Base-by-base conservation (phyloP, 495 filamentous ascomycete species). In the Podospora australis region DNA sequence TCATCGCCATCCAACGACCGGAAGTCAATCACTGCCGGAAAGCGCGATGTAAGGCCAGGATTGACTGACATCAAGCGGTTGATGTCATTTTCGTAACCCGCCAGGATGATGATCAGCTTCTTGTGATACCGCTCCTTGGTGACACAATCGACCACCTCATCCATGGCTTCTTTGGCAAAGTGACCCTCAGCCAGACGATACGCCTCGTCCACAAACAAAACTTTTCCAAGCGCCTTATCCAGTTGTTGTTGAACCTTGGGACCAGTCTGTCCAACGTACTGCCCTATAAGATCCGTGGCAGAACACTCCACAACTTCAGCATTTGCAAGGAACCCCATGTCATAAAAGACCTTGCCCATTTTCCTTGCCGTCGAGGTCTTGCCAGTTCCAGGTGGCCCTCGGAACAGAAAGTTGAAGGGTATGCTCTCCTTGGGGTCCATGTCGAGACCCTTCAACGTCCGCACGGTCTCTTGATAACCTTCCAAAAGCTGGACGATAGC, bases 341-440 rank as follows among this genome's bases (percentile, higher is more conserved):
- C 79, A 53, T 86, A 88, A 57, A 78, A 89, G 0, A 90, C 66
- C 44, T 83, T 71, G 8, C 85, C 86, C 75, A 90, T 85, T 51
- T 76, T 83, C 44, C 71, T 63, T 0, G 86, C 86, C 0, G 83
- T 87, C 0, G 73, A 81, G 0, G 86, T 88, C 54, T 90, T 90
- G 10, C 86, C 86, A 3, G 85, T 88, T 1, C 86, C 70, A 46
- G 59, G 70, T 0, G 70, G 70, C 0, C 70, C 70, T 1, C 65
- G 55, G 44, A 74, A 74, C 0, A 74, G 55, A 35, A 73, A 68
- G 28, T 65, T 64, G 58, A 74, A 73, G 1, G 71, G 67, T 6
- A 67, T 63, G 25, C 53, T 52, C 6, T 62, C 52, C n/a, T 59
- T 50, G 2, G 83, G 79, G 54, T 90, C 80, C 56, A 83, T 61